Base-by-base conservation (phyloP, 768 basidiomycete genomes). In the Sporobolomyces pararoseus region DNA sequence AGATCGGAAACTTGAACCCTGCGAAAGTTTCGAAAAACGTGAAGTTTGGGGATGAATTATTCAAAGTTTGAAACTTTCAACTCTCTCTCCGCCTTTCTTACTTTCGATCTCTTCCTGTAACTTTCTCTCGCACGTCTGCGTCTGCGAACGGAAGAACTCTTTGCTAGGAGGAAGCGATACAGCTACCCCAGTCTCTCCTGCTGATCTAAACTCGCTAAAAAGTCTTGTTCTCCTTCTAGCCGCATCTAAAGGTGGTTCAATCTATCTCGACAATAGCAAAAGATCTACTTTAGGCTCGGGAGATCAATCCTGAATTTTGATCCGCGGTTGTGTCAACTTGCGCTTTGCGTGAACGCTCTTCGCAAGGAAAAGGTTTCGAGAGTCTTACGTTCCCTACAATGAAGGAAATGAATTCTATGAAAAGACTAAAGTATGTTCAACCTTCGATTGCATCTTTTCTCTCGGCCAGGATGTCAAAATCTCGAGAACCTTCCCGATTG, bases 401-500 rank as follows among this genome's bases (percentile, higher is more conserved):
- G 55, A 57, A 57, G 35, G 55, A 37, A 57, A 37, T 35, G 55
- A 57, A 57, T 3, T 37, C 35, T 9, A 23, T 23, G 13, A 57
- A 57, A 57, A 31, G n/a, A 23, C 35, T 57, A 57, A 39, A 57
- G 55, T n/a, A 35, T 57, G 55, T 57, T 57, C 55, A n/a, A 14
- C 17, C 13, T 34, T 39, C 55, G 55, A 57, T 57, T 31, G 55
- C 53, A 32, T 27, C 51, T 52, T 4, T 31, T 42, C 53, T 34
- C 23, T 21, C 47, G 9, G 12, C 47, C 17, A 12, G n/a, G 7
- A n/a, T n/a, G n/a, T n/a, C n/a, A n/a, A n/a, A n/a, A n/a, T n/a
- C n/a, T n/a, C n/a, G n/a, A n/a, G n/a, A 7, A 54, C 53, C 53
- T 54, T 54, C 53, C 53, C 55, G 55, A 37, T 57, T 25, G 53